phyloP scores from a whole-genome alignment of 2,329 filamentous ascomycete species.

The Triangularia setosa region DNA sequence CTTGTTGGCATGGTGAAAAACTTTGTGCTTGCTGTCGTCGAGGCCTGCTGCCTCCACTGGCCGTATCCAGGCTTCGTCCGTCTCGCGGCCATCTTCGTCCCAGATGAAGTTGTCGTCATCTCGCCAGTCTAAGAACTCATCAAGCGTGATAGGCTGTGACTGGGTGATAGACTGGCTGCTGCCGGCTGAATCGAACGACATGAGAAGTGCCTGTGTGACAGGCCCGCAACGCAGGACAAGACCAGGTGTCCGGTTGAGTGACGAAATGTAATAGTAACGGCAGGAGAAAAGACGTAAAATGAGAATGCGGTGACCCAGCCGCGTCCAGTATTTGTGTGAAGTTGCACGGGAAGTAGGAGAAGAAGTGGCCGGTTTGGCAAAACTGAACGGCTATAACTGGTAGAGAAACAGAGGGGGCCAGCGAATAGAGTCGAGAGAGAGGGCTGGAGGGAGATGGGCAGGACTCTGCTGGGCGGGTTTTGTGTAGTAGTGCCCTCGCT shows the following conservation, averaged over 20 bases:
- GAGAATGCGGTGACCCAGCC: neutral
- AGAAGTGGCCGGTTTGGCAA: neutral
- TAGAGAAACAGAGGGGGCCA: neutral
- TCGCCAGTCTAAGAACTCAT: conserved; percentile 18
- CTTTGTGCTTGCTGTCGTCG: conserved; percentile 25
- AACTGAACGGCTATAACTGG: neutral
- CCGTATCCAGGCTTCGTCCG: conserved; percentile 16
- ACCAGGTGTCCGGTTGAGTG: neutral
- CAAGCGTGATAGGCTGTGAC: conserved; percentile 16
- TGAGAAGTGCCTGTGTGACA: conserved; percentile 9
- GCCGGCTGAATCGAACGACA: conserved; percentile 22
- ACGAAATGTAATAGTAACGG: neutral
- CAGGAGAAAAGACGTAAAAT: neutral
- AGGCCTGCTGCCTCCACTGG: conserved; percentile 21
- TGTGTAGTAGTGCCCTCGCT: neutral
- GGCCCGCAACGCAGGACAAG: neutral
- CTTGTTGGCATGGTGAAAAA: conserved; percentile 25
- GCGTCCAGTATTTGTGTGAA: neutral
- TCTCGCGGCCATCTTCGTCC: conserved; percentile 21
- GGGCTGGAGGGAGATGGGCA: neutral
- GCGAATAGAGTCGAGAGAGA: neutral
- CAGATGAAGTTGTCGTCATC: conserved; percentile 24
- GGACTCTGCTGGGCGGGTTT: neutral
- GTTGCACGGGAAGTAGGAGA: neutral
- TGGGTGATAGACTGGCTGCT: conserved; percentile 22